Conservation (phyloP, 169 alveolate genomes). For the Amoebophrya sp. region DNA sequence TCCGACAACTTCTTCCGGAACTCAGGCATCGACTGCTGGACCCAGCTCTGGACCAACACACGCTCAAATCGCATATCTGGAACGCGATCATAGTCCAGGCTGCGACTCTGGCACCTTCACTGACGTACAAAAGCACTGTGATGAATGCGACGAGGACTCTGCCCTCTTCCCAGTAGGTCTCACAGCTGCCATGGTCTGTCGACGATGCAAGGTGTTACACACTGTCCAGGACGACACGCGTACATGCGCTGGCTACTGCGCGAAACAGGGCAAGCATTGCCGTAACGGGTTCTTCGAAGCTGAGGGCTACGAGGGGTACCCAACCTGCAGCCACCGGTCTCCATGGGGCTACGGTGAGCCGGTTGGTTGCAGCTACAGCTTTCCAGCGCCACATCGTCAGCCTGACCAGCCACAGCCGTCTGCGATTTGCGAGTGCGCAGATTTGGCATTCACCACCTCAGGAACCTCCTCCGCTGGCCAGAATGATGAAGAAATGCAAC, state of each 20-base stretch:
- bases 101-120: background rate
- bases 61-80: too few relatives aligned
- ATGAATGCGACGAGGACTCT: background rate
- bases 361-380: background rate
- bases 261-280: background rate
- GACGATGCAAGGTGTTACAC: background rate
- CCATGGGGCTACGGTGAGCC: background rate
- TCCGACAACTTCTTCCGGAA: too few relatives aligned
- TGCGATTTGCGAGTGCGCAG: conserved; percentile 18
- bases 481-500: too few relatives aligned
- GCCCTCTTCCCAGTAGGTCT: background rate
- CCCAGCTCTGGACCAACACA: too few relatives aligned
- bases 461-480: too few relatives aligned
- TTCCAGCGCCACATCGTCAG: too few relatives aligned
- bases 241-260: background rate
- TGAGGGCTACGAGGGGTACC: background rate
- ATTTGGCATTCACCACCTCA: background rate
- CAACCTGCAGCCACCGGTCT: background rate
- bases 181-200: background rate
- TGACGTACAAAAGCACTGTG: background rate
- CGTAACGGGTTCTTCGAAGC: background rate
- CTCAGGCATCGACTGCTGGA: too few relatives aligned
- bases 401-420: too few relatives aligned
- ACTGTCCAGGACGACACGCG: background rate
- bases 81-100: too few relatives aligned